phyloP scores from a whole-genome alignment of 2,329 filamentous ascomycete species.

The Pyricularia grisea region DNA sequence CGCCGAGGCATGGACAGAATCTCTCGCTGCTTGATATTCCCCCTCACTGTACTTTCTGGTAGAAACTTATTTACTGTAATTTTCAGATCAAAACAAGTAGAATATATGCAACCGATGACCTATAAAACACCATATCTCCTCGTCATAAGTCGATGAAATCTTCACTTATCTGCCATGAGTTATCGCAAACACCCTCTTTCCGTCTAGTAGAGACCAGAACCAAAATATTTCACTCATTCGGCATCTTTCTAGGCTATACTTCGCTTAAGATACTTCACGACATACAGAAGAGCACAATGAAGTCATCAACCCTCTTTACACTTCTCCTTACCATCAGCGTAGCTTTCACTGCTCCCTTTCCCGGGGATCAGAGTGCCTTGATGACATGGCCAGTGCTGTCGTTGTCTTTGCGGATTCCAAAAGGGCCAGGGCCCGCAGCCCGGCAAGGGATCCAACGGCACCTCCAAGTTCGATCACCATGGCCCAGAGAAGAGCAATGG shows the following conservation, averaged over 20 bases:
- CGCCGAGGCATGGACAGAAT: not conserved
- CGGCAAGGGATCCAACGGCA: not conserved
- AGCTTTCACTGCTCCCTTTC: not conserved
- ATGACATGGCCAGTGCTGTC: not conserved
- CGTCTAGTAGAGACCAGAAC: not conserved
- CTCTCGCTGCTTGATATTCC: not conserved
- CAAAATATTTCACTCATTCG: not conserved
- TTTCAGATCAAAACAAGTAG: not conserved
- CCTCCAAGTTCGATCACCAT: not conserved
- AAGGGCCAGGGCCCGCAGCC: no score
- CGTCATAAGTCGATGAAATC: not conserved
- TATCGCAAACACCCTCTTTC: not conserved
- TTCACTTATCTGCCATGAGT: not conserved
- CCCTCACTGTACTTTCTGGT: not conserved
- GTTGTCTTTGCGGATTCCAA: not conserved
- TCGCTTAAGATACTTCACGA: not conserved
- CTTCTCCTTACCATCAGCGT: not conserved
- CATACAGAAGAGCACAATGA: not conserved
- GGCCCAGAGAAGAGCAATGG: not conserved
- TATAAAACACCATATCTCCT: not conserved
- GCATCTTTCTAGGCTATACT: not conserved
- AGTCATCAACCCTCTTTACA: not conserved
- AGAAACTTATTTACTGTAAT: not conserved
- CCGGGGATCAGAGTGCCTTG: not conserved
- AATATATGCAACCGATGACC: not conserved